These are phyloP conservation scores for Cardamine resedifolia DNA, from an alignment of 345 rosid species.

Conservation along the genomic window DNA sequence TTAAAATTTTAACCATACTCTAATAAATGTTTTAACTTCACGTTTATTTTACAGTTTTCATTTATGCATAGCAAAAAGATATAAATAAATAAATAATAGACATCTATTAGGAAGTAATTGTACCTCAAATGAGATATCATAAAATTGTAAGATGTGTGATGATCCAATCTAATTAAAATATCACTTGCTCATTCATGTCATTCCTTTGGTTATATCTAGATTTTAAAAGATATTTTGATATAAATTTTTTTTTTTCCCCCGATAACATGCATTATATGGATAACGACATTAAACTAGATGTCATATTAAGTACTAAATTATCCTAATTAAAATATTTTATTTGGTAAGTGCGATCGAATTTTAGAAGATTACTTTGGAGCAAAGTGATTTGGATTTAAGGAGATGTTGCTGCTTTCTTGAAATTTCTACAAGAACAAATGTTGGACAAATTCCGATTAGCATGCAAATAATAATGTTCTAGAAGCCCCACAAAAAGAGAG, in stretches of 20 bases:
- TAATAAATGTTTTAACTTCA: too few relatives aligned
- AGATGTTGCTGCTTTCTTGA: background rate
- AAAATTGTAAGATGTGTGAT: background rate
- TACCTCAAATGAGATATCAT: background rate
- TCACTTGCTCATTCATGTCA: background rate
- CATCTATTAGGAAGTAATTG: background rate
- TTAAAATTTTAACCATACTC: too few relatives aligned
- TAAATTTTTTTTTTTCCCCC: background rate
- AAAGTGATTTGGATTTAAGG: background rate
- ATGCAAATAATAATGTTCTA: background rate
- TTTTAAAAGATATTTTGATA: too few relatives aligned
- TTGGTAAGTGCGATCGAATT: background rate
- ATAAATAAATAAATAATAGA: too few relatives aligned
- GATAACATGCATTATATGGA: background rate
- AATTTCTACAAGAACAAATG: background rate
- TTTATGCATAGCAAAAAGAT: too few relatives aligned
- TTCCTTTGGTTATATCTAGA: background rate
- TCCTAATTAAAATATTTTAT: background rate
- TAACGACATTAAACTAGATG: background rate
- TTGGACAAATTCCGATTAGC: background rate
- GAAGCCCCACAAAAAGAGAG: background rate
- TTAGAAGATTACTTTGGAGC: background rate
- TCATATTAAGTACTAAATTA: background rate
- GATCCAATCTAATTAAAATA: background rate
- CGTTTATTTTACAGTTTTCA: too few relatives aligned